Percentiles rank a stretch among this genome's conserved stretches.
phyloP scores from a whole-genome alignment of 2,329 filamentous ascomycete genomes.

The Epichloe bromicola region DNA sequence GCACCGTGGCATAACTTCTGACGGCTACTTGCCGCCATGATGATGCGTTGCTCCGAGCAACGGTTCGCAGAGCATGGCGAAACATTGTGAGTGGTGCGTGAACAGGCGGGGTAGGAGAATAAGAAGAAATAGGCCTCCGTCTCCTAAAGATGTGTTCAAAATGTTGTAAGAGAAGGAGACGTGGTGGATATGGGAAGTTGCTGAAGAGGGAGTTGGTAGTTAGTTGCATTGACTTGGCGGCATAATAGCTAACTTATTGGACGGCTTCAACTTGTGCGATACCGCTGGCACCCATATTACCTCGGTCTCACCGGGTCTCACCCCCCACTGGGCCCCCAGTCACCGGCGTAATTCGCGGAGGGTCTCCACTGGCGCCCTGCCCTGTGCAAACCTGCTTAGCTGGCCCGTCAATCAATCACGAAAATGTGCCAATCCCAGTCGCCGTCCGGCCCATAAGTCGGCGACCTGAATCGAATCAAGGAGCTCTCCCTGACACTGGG shows the following conservation, averaged over 20 bases:
- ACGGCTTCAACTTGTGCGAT: slow-evolving; percentile 7
- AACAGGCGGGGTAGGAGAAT: not conserved
- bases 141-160: not conserved
- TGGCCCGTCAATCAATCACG: no score
- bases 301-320: not conserved
- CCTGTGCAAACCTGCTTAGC: not conserved
- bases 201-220: slow-evolving; percentile 10
- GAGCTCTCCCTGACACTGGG: no score
- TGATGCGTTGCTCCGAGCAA: slow-evolving; percentile 12
- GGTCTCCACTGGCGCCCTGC: not conserved
- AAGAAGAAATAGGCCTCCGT: not conserved
- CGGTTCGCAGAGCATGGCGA: slow-evolving; percentile 18
- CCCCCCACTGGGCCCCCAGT: no score
- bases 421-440: no score
- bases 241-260: not conserved
- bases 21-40: slow-evolving; percentile 15
- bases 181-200: slow-evolving; percentile 5
- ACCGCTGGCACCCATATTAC: slow-evolving; percentile 3
- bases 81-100: slow-evolving; percentile 13
- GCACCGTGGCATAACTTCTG: slow-evolving; percentile 24
- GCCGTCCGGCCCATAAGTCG: not conserved
- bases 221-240: slow-evolving; percentile 2
- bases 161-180: not conserved
- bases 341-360: slow-evolving; percentile 6
- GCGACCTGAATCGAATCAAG: not conserved